A percentile compares a stretch with the other conserved stretches of the same genome.
phyloP scores from a whole-genome alignment of 331 rosid genomes.

The Malus hybrid region DNA sequence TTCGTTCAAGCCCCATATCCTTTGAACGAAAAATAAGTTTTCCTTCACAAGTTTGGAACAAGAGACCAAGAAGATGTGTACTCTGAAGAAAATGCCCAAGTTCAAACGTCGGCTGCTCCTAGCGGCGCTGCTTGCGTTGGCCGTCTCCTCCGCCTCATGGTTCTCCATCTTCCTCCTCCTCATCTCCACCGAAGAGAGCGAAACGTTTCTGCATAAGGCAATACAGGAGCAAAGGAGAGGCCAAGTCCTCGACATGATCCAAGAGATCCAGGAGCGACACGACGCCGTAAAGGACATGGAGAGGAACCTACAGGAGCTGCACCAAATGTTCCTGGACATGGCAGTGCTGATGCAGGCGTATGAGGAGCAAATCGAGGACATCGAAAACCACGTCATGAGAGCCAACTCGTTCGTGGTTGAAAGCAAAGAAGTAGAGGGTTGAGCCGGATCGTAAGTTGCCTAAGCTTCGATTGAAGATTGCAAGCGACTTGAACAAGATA shows the following conservation, averaged over 20 bases:
- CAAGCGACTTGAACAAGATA: slow-evolving; percentile 22
- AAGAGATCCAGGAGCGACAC: slow-evolving; percentile 88
- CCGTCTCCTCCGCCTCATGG: too few species aligned
- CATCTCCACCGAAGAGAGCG: slow-evolving; percentile 52
- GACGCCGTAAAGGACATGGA: slow-evolving; percentile 80
- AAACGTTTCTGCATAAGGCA: slow-evolving; percentile 73
- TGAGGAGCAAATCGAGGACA: slow-evolving; percentile 72
- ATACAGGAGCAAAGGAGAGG: slow-evolving; percentile 78
- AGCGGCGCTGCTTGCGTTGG: too few species aligned
- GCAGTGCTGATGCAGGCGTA: slow-evolving; percentile 73
- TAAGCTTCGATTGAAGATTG: slow-evolving; percentile 27
- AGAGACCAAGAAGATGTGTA: too few species aligned
- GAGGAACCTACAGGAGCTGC: slow-evolving; percentile 66
- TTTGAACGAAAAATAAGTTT: too few species aligned
- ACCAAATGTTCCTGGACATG: slow-evolving; percentile 92
- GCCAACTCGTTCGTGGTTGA: slow-evolving; percentile 62
- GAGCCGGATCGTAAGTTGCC: slow-evolving; percentile 31
- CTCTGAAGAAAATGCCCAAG: too few species aligned
- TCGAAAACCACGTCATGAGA: slow-evolving; percentile 69
- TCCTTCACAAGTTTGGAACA: too few species aligned
- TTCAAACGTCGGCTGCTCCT: too few species aligned
- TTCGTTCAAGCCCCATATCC: too few species aligned
- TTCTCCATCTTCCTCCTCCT: too few species aligned
- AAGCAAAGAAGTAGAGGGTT: slow-evolving; percentile 21
- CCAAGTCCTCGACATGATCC: slow-evolving; percentile 64